Base-by-base conservation (phyloP, 768 basidiomycete genomes). In the Pleurotus eryngii region DNA sequence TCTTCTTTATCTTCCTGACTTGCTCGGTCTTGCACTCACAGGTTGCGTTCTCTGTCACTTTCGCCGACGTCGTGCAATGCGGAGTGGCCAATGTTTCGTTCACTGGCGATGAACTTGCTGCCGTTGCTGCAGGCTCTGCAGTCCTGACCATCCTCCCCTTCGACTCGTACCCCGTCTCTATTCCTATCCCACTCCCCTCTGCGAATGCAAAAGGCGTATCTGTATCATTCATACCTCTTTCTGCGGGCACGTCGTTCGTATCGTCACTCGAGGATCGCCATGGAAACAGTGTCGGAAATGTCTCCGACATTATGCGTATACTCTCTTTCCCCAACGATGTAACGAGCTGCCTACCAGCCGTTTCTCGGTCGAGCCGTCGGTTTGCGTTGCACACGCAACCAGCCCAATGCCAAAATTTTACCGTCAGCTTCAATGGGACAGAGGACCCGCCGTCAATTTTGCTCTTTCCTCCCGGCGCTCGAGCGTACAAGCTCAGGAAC, bases 31-130 rank as follows among this genome's bases (percentile, higher is more conserved):
- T 74, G 40, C 70, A 71, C 66, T 70, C 74, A 71, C 76, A 73
- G 74, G 74, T 68, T 70, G 74, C 72, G 64, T 70, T 72, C 62
- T 65, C 70, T 55, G 73, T 80, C 63, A 64, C 68, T 18, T 68
- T 78, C 57, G 78, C 81, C 18, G 55, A 68, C 26, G 78, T 82
- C 59, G 64, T 72, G 56, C 82, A 87, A 66, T 86, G 85, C 69
- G 76, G 74, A 59, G 74, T 75, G 14, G 76, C 84, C 57, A 68
- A 67, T 37, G 68, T 85, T 47, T 65, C 69, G 24, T 80, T 85
- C 60, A 61, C 64, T 17, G 79, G 80, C n/a, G 70, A 74, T 49
- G 63, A 66, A 51, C 61, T 68, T 30, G 71, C 69, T 50, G 60
- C 66, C 20, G 50, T 67, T 9, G 63, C 70, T 11, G 66, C 74